phyloP scores from a whole-genome alignment of 768 basidiomycete species.

The Naganishia randhawae region DNA sequence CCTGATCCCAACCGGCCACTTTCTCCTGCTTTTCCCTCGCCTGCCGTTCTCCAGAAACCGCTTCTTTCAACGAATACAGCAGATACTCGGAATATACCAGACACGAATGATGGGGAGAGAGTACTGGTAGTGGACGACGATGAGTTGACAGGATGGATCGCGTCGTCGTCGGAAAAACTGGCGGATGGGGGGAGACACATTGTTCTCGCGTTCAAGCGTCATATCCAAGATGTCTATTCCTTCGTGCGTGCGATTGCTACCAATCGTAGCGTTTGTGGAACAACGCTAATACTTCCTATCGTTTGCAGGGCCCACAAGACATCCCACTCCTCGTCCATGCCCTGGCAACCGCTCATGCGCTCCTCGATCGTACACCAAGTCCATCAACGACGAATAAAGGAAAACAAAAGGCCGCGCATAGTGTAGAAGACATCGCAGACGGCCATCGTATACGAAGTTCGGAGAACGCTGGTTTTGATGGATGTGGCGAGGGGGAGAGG shows the following conservation, averaged over 20 bases:
- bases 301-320: slow-evolving; percentile 14
- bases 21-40: slow-evolving; percentile 14
- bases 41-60: slow-evolving; percentile 9
- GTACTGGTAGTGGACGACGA: background rate
- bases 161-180: background rate
- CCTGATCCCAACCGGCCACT: background rate
- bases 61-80: background rate
- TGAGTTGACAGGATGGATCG: slow-evolving; percentile 17
- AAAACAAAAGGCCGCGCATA: slow-evolving; percentile 24
- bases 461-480: slow-evolving; percentile 21
- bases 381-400: slow-evolving; percentile 25
- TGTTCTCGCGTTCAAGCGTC: slow-evolving; percentile 23
- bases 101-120: background rate
- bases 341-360: background rate
- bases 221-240: slow-evolving; percentile 13
- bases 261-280: background rate
- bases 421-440: background rate
- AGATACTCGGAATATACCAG: background rate
- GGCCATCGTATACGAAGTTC: background rate
- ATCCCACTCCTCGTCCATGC: slow-evolving; percentile 22
- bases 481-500: slow-evolving; percentile 32
- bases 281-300: background rate
- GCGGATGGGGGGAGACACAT: slow-evolving; percentile 3
- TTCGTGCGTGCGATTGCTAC: slow-evolving; percentile 9
- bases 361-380: slow-evolving; percentile 26